A percentile compares a stretch with the other conserved stretches of the same genome.
phyloP scores from a whole-genome alignment of 2,329 filamentous ascomycete species.

The Neospermospora avenae region DNA sequence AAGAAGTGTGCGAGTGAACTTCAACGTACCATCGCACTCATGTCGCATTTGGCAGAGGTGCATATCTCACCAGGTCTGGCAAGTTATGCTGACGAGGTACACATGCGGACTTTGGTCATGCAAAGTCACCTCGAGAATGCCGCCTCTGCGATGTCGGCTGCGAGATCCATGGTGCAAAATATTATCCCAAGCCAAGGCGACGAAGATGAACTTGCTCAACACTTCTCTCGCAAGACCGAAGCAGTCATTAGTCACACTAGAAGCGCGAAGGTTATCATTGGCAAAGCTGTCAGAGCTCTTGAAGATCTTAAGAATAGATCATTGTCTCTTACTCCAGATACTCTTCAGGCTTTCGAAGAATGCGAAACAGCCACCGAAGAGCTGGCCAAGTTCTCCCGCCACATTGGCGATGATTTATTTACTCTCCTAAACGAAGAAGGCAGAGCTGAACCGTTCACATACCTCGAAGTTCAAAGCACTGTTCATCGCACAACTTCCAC shows the following conservation, averaged over 20 bases:
- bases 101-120: conserved; percentile 73
- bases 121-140: conserved; percentile 80
- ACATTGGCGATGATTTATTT: conserved; percentile 63
- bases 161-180: conserved; percentile 64
- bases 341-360: conserved; percentile 65
- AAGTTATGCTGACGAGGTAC: conserved; percentile 73
- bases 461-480: conserved; percentile 62
- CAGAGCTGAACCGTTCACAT: conserved; percentile 62
- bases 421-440: conserved; percentile 68
- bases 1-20: conserved; percentile 78
- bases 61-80: conserved; percentile 69
- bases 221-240: conserved; percentile 70
- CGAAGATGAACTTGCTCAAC: conserved; percentile 63
- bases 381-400: conserved; percentile 63
- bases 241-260: conserved; percentile 70
- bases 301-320: conserved; percentile 75
- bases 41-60: conserved; percentile 81
- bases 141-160: conserved; percentile 61
- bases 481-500: conserved; percentile 55
- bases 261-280: conserved; percentile 77
- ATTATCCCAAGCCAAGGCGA: conserved; percentile 55
- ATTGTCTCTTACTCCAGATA: conserved; percentile 67
- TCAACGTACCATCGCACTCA: conserved; percentile 77
- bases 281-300: conserved; percentile 73
- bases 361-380: conserved; percentile 63